Evolutionary conservation across 2,329 filamentous ascomycete genomes (phyloP), one percentile per base, ranked within the genome.

Genomic region (Clonostachys rhizophaga): DNA sequence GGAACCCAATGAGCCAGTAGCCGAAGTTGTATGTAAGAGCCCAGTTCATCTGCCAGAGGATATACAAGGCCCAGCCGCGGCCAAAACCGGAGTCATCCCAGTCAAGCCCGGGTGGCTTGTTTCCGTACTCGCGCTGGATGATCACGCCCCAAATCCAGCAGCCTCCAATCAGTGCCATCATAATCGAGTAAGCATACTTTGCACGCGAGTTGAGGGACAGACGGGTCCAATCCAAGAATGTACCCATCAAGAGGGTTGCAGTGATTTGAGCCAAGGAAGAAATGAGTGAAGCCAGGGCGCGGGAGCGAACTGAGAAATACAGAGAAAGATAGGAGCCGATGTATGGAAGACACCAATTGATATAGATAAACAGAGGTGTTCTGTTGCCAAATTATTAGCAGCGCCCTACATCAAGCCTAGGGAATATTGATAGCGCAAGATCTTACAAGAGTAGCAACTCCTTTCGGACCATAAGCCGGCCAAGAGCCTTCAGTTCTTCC

Each of bases 221-320:
- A 11, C 45, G 42, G 11, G 41, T 49, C 44, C 49, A 59, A 40
- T 56, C 55, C 9, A 58, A 50, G 36, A 55, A 55, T 39, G 54
- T 49, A 20, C 54, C 55, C 40, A 58, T 54, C 36, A 54, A 41
- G 17, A 55, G 42, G 30, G 53, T 54, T 14, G 54, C 55, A 5
- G 54, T 49, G 16, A 53, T 55, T n/a, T 52, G 53, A 34, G 47
- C 48, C 1, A 53, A 34, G 3, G 52, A 52, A 4, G 82, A 84
- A 4, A 90, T 58, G 54, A 91, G 87, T 0, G 85, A 89, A 0
- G 83, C 86, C 2, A 90, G 67, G 0, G 87, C 84, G 42, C 87
- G 73, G 2, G 84, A 72, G 2, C 86, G 76, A 2, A 90, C 87
- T 2, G 75, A 77, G 57, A 90, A 88, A 83, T 83, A 91, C 12